Conservation (phyloP, 129 eudicot species). For the Silybum marianum region DNA sequence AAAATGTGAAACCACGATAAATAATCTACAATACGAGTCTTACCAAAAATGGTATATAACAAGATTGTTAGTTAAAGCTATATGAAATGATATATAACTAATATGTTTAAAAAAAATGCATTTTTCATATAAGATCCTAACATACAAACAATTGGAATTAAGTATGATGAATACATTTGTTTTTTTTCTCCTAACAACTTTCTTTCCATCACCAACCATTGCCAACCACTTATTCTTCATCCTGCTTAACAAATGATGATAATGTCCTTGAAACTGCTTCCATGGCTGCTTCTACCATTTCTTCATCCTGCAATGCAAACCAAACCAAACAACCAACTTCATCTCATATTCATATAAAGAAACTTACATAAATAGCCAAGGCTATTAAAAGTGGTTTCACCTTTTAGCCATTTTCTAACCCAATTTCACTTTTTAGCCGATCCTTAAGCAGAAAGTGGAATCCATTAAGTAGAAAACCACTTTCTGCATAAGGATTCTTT, state of each 20-base stretch:
- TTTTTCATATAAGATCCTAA: background rate
- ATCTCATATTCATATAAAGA: background rate
- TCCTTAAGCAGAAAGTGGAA: too few relatives aligned
- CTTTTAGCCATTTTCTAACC: too few relatives aligned
- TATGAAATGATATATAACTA: background rate
- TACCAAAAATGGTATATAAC: background rate
- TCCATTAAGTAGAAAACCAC: too few relatives aligned
- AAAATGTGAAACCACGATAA: too few relatives aligned
- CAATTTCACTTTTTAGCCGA: background rate
- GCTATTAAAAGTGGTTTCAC: too few relatives aligned
- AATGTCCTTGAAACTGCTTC: constrained; percentile 54
- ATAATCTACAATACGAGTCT: too few relatives aligned
- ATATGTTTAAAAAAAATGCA: background rate
- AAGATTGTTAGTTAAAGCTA: background rate
- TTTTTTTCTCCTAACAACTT: background rate
- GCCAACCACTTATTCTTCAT: background rate
- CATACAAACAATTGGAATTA: background rate
- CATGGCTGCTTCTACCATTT: constrained; percentile 49
- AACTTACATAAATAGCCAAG: too few relatives aligned
- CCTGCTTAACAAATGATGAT: background rate
- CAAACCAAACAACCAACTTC: background rate
- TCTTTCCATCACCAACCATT: background rate
- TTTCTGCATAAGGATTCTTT: too few relatives aligned
- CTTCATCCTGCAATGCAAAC: constrained; percentile 49
- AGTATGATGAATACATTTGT: background rate